Base-by-base conservation (phyloP, 345 rosid species). In the Aegle marmelos region DNA sequence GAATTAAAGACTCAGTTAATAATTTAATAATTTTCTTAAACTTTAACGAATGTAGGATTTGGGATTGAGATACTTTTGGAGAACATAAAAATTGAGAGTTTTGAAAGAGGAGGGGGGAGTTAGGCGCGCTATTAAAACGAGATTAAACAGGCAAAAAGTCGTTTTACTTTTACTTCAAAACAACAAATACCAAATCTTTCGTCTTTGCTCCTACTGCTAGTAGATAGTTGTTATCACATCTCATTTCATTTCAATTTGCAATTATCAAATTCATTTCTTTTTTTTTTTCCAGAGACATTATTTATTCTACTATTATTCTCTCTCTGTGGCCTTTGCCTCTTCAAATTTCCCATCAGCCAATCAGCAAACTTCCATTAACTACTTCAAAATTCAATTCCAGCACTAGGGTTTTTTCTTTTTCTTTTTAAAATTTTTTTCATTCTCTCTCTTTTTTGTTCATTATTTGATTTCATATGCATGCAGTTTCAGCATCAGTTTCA, bases 71-170 rank as follows among this genome's bases (percentile, higher is more conserved):
- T 3, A 11, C 0, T 45, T 45, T 11, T 45, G 17, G 17, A 45
- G 4, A 17, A 16, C 9, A 14, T 0, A 7, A 62, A 14, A 62
- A 62, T 13, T 28, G 22, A 17, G 4, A 28, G 39, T 25, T 68
- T 68, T 24, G 14, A 72, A 30, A 50, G 6, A 11, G 13, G 6
- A 30, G 48, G 17, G 34, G 2, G 21, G 34, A 66, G 63, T 67
- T 76, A 56, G 79, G 73, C 65, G 73, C 65, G 72, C 66, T 39
- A 54, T 56, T 75, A 3, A 76, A 34, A n/a, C 14, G 16, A 14
- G 2, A 74, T 63, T 72, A 37, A 45, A 45, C 16, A 0, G 5
- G 11, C 21, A 22, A 25, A 70, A 71, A 71, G 62, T 53, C 8
- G 19, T 17, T 21, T 30, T 21, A 30, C 24, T 48, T 48, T 70